Percentiles rank a stretch among this genome's conserved stretches.
Conservation (phyloP, 192 early-diverging fungal genomes). For the Backusella macrospora region DNA sequence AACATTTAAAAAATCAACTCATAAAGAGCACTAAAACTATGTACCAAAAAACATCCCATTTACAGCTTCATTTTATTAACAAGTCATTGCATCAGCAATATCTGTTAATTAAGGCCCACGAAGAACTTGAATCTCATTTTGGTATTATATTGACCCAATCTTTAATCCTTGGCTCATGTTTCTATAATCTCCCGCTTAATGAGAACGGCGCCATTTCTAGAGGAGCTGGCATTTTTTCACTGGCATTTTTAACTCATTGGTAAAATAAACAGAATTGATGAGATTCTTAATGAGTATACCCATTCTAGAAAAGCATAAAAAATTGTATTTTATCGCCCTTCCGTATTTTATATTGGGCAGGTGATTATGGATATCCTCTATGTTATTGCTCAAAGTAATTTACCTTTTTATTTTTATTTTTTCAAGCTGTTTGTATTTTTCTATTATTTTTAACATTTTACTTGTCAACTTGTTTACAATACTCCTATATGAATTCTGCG, state of each 20-base stretch:
- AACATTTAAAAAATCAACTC: conserved; percentile 49
- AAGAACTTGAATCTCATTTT: conserved; percentile 52
- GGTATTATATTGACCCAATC: conserved; percentile 59
- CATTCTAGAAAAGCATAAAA: conserved; percentile 78
- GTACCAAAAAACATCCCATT: conserved; percentile 56
- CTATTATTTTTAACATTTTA: no score
- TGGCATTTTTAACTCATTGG: conserved; percentile 52
- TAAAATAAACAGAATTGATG: conserved; percentile 71
- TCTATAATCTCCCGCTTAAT: conserved; percentile 57
- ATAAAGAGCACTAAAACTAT: conserved; percentile 55
- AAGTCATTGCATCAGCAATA: conserved; percentile 63
- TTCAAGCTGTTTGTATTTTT: conserved; percentile 15
- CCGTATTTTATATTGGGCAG: conserved; percentile 56
- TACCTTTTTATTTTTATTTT: neutral
- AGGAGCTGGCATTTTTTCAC: conserved; percentile 71
- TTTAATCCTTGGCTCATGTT: conserved; percentile 70
- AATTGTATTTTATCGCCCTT: conserved; percentile 65
- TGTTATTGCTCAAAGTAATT: conserved; percentile 45
- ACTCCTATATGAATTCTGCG: conserved; percentile 51
- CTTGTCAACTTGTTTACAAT: conserved; percentile 46
- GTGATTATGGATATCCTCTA: conserved; percentile 54
- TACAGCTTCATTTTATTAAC: conserved; percentile 63
- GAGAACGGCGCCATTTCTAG: conserved; percentile 74
- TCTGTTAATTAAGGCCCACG: conserved; percentile 56
- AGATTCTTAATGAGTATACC: conserved; percentile 69